Evolutionary conservation across 352 stramenopile genomes (phyloP).

Genomic region (Pythium vanterpoolii): DNA sequence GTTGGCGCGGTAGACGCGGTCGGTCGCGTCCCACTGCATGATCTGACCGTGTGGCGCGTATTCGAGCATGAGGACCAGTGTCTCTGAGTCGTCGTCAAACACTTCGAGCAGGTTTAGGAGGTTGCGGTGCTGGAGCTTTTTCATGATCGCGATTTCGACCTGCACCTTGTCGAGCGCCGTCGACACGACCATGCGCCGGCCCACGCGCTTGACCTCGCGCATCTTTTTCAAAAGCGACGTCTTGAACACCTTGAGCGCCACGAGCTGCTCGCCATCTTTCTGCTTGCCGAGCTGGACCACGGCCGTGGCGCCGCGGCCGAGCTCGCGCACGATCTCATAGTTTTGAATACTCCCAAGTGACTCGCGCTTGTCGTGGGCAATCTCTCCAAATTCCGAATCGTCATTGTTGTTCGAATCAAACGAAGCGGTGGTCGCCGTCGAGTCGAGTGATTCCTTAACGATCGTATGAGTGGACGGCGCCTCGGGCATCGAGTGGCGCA

Average conservation of each 20-base stretch:
- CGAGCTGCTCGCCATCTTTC: constrained; percentile 44
- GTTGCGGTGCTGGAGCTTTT: constrained; percentile 79
- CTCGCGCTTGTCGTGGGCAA: constrained; percentile 9
- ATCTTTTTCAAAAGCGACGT: constrained; percentile 85
- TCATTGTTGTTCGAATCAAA: constrained; percentile 37
- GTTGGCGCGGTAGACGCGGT: constrained; percentile 51
- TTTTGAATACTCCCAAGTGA: constrained; percentile 54
- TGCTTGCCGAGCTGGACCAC: constrained; percentile 75
- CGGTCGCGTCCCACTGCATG: constrained; percentile 77
- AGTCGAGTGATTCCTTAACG: constrained; percentile 1
- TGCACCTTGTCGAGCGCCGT: constrained; percentile 86
- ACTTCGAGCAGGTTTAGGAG: constrained; percentile 80
- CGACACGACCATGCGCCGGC: constrained; percentile 79
- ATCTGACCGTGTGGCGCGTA: constrained; percentile 79
- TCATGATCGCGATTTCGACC: constrained; percentile 88
- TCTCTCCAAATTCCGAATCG: constrained; percentile 35
- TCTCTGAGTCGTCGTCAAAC: constrained; percentile 81
- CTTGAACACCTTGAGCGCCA: constrained; percentile 85
- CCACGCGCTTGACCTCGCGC: constrained; percentile 82
- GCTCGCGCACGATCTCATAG: constrained; percentile 77
- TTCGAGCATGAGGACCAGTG: constrained; percentile 82
- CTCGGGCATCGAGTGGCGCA: constrained; percentile 21
- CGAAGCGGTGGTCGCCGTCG: constrained; percentile 14
- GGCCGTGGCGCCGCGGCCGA: constrained; percentile 75
- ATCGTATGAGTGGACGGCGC: not conserved